Evolutionary conservation across 768 basidiomycete species (phyloP).

Genomic region (Leccinum aurantiacum): DNA sequence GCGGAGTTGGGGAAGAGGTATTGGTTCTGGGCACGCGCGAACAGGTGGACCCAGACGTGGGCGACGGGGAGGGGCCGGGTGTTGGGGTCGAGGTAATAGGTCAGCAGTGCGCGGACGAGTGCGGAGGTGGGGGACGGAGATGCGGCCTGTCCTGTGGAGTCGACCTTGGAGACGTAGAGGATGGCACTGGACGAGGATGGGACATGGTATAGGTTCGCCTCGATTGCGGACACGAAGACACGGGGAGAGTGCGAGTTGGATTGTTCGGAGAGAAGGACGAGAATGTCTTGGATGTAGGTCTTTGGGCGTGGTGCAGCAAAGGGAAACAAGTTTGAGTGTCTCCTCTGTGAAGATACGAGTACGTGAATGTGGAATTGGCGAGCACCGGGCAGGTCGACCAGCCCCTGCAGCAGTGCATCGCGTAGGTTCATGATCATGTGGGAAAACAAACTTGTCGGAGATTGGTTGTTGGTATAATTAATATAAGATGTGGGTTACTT

Average conservation of each 20-base stretch:
- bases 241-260: conserved; percentile 45
- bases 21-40: conserved; percentile 86
- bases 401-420: conserved; percentile 58
- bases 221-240: conserved; percentile 76
- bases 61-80: conserved; percentile 58
- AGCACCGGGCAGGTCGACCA: conserved; percentile 58
- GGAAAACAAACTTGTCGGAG: conserved; percentile 12
- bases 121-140: conserved; percentile 66
- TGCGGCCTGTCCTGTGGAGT: conserved; percentile 78
- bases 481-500: no score
- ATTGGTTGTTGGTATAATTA: conserved; percentile 19
- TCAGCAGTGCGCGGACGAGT: conserved; percentile 66
- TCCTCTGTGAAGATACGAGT: conserved; percentile 66
- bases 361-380: conserved; percentile 76
- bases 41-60: conserved; percentile 80
- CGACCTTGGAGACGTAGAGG: conserved; percentile 91
- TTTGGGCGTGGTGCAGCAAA: conserved; percentile 68
- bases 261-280: conserved; percentile 74
- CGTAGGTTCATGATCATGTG: conserved; percentile 49
- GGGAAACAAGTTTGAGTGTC: conserved; percentile 68
- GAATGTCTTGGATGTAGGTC: conserved; percentile 71
- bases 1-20: conserved; percentile 92
- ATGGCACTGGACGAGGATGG: conserved; percentile 68
- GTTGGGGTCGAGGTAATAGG: conserved; percentile 59
- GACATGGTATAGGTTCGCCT: conserved; percentile 72